Evolutionary conservation across 73 alveolate genomes (phyloP).

Genomic region (Tetrahymena borealis): DNA sequence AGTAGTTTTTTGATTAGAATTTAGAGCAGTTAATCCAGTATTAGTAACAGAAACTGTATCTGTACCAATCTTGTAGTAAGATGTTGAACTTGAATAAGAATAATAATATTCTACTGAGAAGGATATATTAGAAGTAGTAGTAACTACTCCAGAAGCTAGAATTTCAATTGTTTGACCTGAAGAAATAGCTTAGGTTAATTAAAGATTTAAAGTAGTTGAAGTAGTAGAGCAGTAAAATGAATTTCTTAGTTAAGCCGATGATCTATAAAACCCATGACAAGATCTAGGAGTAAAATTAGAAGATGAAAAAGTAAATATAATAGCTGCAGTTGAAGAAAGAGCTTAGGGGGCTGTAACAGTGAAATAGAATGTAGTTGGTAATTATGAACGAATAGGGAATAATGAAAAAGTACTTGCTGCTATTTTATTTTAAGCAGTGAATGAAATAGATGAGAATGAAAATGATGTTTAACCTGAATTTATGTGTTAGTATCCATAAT

Average conservation of each 20-base stretch:
- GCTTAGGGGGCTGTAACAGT: neutral
- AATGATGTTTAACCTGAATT: neutral
- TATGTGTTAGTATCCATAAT: neutral
- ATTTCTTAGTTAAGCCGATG: neutral
- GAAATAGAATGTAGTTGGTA: neutral
- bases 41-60: neutral
- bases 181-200: neutral
- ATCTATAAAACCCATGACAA: neutral
- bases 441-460: neutral
- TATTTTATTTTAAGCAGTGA: neutral
- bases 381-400: neutral
- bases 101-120: neutral
- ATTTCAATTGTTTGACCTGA: neutral
- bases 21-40: neutral
- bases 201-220: neutral
- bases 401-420: neutral
- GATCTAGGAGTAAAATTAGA: neutral
- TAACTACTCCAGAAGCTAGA: neutral
- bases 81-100: neutral
- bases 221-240: neutral
- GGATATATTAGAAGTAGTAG: neutral
- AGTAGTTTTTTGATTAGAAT: neutral
- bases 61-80: neutral
- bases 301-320: neutral
- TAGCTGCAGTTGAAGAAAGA: neutral